Evolutionary conservation across 768 basidiomycete species (phyloP).

Genomic region (Termitomyces sp.): DNA sequence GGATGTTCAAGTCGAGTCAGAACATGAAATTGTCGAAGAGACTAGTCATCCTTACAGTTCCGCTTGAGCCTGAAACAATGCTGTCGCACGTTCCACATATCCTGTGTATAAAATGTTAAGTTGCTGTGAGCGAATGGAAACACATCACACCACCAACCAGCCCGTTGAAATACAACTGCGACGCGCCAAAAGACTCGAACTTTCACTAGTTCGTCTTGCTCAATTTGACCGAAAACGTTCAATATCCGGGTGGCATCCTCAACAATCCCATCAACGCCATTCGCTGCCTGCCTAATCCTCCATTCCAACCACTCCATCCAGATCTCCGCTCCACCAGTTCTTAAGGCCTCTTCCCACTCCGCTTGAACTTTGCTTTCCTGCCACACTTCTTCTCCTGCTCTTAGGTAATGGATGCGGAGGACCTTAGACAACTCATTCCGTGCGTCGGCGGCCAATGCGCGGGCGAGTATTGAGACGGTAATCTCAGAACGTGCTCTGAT

Average conservation of each 20-base stretch:
- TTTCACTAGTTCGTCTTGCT: slow-evolving; percentile 45
- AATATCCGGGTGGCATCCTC: slow-evolving; percentile 47
- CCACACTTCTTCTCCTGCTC: slow-evolving; percentile 74
- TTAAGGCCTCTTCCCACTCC: slow-evolving; percentile 71
- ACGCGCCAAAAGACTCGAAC: slow-evolving; percentile 71
- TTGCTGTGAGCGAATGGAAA: slow-evolving; percentile 5
- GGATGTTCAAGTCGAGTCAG: slow-evolving; percentile 1
- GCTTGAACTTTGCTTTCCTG: slow-evolving; percentile 41
- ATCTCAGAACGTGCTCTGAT: slow-evolving; percentile 66
- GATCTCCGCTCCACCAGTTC: slow-evolving; percentile 47
- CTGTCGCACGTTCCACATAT: slow-evolving; percentile 66
- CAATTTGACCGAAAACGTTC: slow-evolving; percentile 31
- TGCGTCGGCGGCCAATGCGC: slow-evolving; percentile 55
- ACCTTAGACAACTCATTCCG: slow-evolving; percentile 41
- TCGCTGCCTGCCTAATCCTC: slow-evolving; percentile 46
- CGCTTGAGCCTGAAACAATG: slow-evolving; percentile 79
- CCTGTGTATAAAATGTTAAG: slow-evolving; percentile 37
- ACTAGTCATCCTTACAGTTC: slow-evolving; percentile 54
- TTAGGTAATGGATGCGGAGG: slow-evolving; percentile 61
- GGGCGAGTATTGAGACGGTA: slow-evolving; percentile 57
- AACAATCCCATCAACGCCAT: slow-evolving; percentile 49
- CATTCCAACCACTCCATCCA: slow-evolving; percentile 83
- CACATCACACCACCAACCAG: slow-evolving; percentile 42
- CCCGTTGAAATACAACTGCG: slow-evolving; percentile 54
- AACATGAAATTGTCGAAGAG: neutral